Base-by-base conservation (phyloP, 352 stramenopile genomes). In the Pythium aquatile region DNA sequence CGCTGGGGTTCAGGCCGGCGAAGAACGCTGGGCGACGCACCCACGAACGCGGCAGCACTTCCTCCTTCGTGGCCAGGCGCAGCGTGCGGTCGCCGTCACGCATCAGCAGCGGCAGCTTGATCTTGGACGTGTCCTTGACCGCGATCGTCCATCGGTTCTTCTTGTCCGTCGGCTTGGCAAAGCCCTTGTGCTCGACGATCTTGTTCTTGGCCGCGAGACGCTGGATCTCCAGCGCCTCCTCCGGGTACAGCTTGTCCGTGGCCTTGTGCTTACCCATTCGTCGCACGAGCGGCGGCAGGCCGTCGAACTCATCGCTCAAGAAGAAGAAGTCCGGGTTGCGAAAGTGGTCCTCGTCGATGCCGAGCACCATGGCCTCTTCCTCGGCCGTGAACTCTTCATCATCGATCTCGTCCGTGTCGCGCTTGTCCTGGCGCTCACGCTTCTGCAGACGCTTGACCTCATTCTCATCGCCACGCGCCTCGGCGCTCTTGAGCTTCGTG, bases 261-360 rank as follows among this genome's bases (percentile, higher is more conserved):
- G 81, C 71, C 64, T 81, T 85, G 67, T 90, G 82, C 80, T 92
- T 94, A 62, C 84, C 82, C 69, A 91, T 71, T 66, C 85, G 86
- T 61, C 84, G 86, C 48, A 87, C 78, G 51, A 94, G 77, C 10
- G 86, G 86, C 64, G 86, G 86, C 47, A 84, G 83, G 17, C 85
- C 86, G 17, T 93, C 82, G 32, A 90, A 91, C 69, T 92, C 83
- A 63, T 94, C 86, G 68, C 75, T 93, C 20, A 94, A 59, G 68
- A 93, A 91, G 67, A 94, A 91, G 51, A 94, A 94, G 57, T 94
- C 85, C 6, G 86, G 86, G 74, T 94, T 92, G 44, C 86, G 74
- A 72, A 83, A 92, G 5, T 68, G 68, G 8, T 94, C 86, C 1
- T 90, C 79, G 49, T 91, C 83, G 40, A 81, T 73, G 8, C 81